Base-by-base conservation (phyloP, 805 yeast genomes). In the Saccharomycopsis schoenii region DNA sequence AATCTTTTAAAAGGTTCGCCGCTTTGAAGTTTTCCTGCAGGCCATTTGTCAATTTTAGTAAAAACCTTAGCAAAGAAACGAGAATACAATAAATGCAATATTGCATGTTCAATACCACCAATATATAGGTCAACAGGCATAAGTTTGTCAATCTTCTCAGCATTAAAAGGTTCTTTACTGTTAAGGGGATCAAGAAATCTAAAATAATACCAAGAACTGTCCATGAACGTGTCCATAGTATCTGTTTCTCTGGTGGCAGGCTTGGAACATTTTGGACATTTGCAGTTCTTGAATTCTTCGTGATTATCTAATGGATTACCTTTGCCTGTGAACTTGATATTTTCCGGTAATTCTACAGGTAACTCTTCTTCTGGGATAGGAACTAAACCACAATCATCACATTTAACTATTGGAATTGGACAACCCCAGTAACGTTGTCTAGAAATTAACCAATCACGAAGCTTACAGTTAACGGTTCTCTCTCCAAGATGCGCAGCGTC, bases 401-500 rank as follows among this genome's bases (percentile, higher is more conserved):
- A 94, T 68, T 94, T 94, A 34, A 94, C 79, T 19, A 94, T 90
- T 4, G 99, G 99, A 60, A 94, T 94, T 1, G 99, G 99, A 0
- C 97, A 94, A 29, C 99, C 99, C 99, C 99, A 94, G 72, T 88
- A 93, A 62, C 99, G 76, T 72, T 94, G 99, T 69, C 99, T 82
- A 68, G 96, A 86, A 56, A 94, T 87, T 34, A 94, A 79, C 99
- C 99, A 94, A 70, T 94, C 99, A 66, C 97, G 80, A 36, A 94
- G 74, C 65, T 85, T 81, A 68, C 78, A 86, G 65, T 84, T 84
- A 0, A 79, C 77, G 3, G 80, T 75, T 2, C 66, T 61, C 1
- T 72, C 65, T 0, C 93, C 97, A 1, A 71, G 47, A 0, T 73
- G 72, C 0, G 62, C 57, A 0, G 66, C 57, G 17, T 68, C 71